A percentile compares a stretch with the other conserved stretches of the same genome.
Evolutionary conservation across 495 filamentous ascomycete genomes (phyloP).

Genomic region (Penicillium odoratum): DNA sequence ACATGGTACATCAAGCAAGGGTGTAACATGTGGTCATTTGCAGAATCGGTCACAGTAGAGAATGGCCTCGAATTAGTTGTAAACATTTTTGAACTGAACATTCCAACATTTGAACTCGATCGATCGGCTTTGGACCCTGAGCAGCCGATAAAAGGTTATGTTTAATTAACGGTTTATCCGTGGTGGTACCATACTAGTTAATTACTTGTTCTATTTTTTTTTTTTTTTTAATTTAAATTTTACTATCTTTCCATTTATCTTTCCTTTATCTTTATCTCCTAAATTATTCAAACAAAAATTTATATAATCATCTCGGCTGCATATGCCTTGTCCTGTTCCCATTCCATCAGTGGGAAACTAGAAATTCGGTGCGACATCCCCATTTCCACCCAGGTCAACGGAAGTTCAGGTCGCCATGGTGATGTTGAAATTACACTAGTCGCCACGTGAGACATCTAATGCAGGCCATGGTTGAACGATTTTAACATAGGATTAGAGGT

Average conservation of each 20-base stretch:
- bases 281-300: neutral
- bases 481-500: conserved; percentile 5
- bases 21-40: conserved; percentile 17
- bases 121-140: conserved; percentile 13
- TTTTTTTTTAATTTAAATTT: neutral
- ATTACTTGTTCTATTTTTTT: neutral
- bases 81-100: too few relatives aligned
- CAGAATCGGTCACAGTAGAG: too few relatives aligned
- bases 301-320: neutral
- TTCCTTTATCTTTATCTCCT: too few relatives aligned
- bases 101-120: neutral
- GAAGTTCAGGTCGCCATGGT: conserved; percentile 17
- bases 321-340: conserved; percentile 3
- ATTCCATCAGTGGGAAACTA: neutral
- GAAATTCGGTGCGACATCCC: conserved; percentile 15
- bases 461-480: conserved; percentile 23
- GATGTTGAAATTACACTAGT: conserved; percentile 19
- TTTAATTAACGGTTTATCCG: conserved; percentile 3
- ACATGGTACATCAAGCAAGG: conserved; percentile 27
- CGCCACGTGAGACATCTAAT: conserved; percentile 40
- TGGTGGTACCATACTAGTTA: neutral
- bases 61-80: too few relatives aligned
- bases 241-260: neutral
- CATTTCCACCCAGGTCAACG: conserved; percentile 20
- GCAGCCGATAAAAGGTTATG: conserved; percentile 9